Percentiles rank a stretch among this genome's conserved stretches.
Conservation (phyloP, 768 basidiomycete species). For the Boletus patriciae region DNA sequence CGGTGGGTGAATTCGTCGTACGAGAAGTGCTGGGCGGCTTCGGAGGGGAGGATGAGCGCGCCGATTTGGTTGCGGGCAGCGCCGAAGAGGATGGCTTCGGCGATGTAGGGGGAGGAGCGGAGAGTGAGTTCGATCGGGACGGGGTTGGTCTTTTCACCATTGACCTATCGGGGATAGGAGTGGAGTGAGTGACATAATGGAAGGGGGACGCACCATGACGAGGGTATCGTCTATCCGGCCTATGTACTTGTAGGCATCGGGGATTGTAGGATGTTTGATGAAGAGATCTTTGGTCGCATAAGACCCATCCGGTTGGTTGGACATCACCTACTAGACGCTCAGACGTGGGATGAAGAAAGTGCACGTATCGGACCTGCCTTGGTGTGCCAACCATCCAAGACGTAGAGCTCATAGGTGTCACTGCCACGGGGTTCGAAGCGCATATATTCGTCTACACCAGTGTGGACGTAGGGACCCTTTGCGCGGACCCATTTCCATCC, state of each 20-base stretch:
- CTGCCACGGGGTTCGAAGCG: slow-evolving; percentile 44
- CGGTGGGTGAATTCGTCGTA: slow-evolving; percentile 34
- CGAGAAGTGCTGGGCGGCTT: slow-evolving; percentile 31
- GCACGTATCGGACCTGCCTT: slow-evolving; percentile 37
- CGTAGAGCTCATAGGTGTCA: slow-evolving; percentile 47
- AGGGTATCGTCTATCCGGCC: slow-evolving; percentile 58
- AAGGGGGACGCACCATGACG: slow-evolving; percentile 29
- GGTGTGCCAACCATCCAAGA: slow-evolving; percentile 51
- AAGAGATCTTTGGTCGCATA: slow-evolving; percentile 60
- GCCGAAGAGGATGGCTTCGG: slow-evolving; percentile 57
- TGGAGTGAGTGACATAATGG: slow-evolving; percentile 1
- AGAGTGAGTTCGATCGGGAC: slow-evolving; percentile 54
- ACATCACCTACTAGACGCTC: slow-evolving; percentile 21
- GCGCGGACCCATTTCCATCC: slow-evolving; percentile 54
- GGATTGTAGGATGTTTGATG: slow-evolving; percentile 45
- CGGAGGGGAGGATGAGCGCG: slow-evolving; percentile 50
- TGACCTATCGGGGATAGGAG: slow-evolving; percentile 31
- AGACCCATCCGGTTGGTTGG: slow-evolving; percentile 50
- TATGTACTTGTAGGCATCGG: slow-evolving; percentile 45
- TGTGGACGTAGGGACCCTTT: slow-evolving; percentile 23
- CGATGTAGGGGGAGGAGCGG: slow-evolving; percentile 46
- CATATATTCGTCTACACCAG: slow-evolving; percentile 34
- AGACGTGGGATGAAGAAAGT: background rate
- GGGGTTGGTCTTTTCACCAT: slow-evolving; percentile 58
- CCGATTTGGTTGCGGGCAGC: slow-evolving; percentile 49